Percentiles rank a stretch among this genome's conserved stretches.
These are phyloP conservation scores for Diaporthe sp. DNA, from an alignment of 2,329 filamentous ascomycete genomes.

Conservation along the genomic window DNA sequence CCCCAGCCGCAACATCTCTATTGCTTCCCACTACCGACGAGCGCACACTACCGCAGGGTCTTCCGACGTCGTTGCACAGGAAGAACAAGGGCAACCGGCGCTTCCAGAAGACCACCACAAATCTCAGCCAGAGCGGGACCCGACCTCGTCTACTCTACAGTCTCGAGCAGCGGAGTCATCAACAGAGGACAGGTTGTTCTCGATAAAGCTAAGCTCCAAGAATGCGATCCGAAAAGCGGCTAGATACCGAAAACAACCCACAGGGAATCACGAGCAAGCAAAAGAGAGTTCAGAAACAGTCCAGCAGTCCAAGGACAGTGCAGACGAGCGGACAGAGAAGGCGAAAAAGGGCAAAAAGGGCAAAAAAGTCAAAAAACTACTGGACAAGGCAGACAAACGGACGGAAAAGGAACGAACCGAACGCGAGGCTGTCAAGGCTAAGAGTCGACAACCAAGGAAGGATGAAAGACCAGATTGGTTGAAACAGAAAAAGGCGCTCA, in stretches of 20 bases:
- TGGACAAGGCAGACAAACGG: conserved; percentile 46
- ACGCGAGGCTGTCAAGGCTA: conserved; percentile 37
- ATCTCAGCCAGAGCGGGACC: neutral
- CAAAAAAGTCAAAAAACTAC: conserved; percentile 51
- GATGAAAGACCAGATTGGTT: conserved; percentile 69
- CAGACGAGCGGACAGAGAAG: conserved; percentile 43
- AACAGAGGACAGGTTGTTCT: neutral
- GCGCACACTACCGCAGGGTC: neutral
- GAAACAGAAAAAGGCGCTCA: conserved; percentile 80
- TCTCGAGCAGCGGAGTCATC: neutral
- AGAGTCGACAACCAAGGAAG: conserved; percentile 45
- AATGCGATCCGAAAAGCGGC: neutral
- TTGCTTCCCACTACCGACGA: neutral
- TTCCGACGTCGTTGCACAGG: neutral
- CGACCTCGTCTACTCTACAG: neutral
- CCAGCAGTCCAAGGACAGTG: neutral
- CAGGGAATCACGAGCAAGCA: neutral
- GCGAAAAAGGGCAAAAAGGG: conserved; percentile 66
- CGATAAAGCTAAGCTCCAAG: neutral
- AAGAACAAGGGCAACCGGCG: neutral
- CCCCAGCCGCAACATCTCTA: neutral
- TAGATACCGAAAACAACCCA: neutral
- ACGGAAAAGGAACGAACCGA: conserved; percentile 15
- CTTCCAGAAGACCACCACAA: neutral
- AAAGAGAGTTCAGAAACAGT: neutral